Percentiles rank a stretch among this genome's conserved stretches.
Evolutionary conservation across 345 rosid species (phyloP).

Genomic region (Salix arbutifolia): DNA sequence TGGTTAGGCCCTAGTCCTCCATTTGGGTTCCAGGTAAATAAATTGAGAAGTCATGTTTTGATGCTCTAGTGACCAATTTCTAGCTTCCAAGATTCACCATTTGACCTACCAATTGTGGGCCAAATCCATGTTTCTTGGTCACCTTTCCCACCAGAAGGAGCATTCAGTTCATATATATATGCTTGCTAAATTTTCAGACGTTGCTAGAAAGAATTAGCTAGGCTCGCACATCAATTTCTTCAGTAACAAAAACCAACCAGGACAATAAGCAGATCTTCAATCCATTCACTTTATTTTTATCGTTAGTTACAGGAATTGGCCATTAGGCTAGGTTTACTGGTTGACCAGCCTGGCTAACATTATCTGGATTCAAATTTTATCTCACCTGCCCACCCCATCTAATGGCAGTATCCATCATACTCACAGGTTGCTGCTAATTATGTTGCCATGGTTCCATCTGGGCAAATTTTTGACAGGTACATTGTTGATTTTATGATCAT

Average conservation of each 20-base stretch:
- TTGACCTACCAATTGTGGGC: neutral
- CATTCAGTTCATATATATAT: no score
- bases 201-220: neutral
- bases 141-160: neutral
- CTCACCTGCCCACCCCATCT: neutral
- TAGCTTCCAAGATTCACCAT: neutral
- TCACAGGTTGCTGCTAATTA: conserved; percentile 86
- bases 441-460: conserved; percentile 97
- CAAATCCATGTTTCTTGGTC: no score
- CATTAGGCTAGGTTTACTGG: neutral
- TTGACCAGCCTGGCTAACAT: neutral
- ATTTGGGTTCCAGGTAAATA: conserved; percentile 66
- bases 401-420: neutral
- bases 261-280: no score
- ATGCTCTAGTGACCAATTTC: no score
- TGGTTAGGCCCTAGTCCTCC: conserved; percentile 89
- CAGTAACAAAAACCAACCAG: no score
- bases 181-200: neutral
- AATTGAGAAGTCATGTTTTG: no score
- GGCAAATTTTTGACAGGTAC: conserved; percentile 93
- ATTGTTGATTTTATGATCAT: no score
- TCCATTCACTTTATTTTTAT: neutral
- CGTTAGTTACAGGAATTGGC: neutral
- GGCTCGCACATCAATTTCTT: neutral
- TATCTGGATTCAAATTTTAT: neutral